Evolutionary conservation across 257 asterid genomes (phyloP).

Genomic region (Fraxinus cuspidata): DNA sequence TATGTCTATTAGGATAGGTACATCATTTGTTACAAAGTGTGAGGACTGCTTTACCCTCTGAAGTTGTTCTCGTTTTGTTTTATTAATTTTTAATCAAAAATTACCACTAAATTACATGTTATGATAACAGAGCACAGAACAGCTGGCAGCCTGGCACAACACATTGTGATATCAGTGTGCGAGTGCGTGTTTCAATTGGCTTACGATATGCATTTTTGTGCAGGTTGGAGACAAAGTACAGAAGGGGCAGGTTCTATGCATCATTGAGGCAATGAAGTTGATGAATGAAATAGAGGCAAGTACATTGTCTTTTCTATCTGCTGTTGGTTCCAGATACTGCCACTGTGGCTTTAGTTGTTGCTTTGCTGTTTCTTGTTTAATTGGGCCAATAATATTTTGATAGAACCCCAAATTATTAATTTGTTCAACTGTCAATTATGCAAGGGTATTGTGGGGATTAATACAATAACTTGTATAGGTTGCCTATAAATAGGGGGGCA

Average conservation of each 20-base stretch:
- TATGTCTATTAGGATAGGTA: neutral
- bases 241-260: slow-evolving; percentile 93
- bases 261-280: slow-evolving; percentile 93
- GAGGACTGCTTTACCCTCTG: neutral
- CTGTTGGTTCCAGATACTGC: slow-evolving; percentile 19
- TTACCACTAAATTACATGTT: neutral
- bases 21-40: neutral
- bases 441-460: no score
- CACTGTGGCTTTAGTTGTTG: slow-evolving; percentile 19
- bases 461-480: no score
- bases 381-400: neutral
- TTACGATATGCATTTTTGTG: slow-evolving; percentile 16
- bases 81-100: no score
- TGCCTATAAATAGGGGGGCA: no score
- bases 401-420: no score
- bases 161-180: neutral
- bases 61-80: neutral
- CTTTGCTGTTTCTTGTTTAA: slow-evolving; percentile 10
- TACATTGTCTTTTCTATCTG: slow-evolving; percentile 1
- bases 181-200: neutral
- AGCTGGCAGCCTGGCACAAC: neutral
- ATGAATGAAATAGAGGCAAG: slow-evolving; percentile 96
- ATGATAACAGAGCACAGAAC: neutral
- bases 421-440: no score
- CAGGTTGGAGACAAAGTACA: slow-evolving; percentile 89